Base-by-base conservation (phyloP, 1,284 basidiomycete species). In the Leccinum fuscescens region DNA sequence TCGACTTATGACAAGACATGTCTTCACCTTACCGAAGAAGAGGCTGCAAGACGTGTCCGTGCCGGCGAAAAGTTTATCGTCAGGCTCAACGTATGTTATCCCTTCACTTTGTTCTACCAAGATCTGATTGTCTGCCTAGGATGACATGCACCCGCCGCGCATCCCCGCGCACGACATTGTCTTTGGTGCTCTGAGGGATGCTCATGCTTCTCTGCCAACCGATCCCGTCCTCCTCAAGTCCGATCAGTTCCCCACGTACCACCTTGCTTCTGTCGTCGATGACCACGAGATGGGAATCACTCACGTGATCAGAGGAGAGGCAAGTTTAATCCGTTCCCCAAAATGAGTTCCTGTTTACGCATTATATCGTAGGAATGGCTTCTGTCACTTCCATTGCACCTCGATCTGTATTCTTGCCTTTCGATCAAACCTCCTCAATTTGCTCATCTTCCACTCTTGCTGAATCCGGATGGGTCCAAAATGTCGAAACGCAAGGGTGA, bases 281-380 rank as follows among this genome's bases (percentile, higher is more conserved):
- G 97, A 99, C 75, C 86, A 94, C 68, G 86, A 90, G 66, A 99
- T 99, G 97, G 87, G 87, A 1, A 94, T 99, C 50, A 93, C 94
- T 0, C 96, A 99, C 74, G 96, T 99, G 3, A 77, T 99, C 1
- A 85, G 97, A 20, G 97, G 97, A 48, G 96, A 98, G 81, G 94
- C 90, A 61, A 55, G 82, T 67, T 20, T 22, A 3, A 33, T 37
- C 22, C 1, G 4, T 24, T 9, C 56, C 8, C 37, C 33, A 22
- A 35, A 17, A 9, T 35, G 11, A 24, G 54, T 22, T 1, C 33
- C 5, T 55, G 9, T 42, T 59, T 22, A 57, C 59, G 33, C 14
- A 4, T 17, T 17, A 27, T 53, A 48, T 22, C 57, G 52, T 42
- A 95, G 89, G 96, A 99, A 83, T 99, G 97, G 97, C 81, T 98